Percentiles rank a stretch among this genome's conserved stretches.
Evolutionary conservation across 1,284 basidiomycete species (phyloP).

Genomic region (Salmacisia buchloeana): DNA sequence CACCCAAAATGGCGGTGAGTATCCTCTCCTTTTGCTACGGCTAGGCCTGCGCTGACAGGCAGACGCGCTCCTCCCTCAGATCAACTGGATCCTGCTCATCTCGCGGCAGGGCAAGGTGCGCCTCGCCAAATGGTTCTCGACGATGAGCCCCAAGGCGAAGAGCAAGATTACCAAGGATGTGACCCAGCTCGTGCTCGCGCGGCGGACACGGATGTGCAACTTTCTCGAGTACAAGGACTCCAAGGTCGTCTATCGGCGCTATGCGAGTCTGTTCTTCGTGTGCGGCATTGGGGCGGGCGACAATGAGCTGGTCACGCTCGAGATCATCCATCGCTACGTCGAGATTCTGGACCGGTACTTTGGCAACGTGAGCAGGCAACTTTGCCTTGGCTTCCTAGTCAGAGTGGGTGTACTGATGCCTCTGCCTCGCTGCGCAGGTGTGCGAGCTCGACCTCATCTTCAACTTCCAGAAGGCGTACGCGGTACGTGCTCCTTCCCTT

Average conservation of each 20-base stretch:
- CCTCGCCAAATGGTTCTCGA: conserved; percentile 97
- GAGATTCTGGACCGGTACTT: conserved; percentile 99
- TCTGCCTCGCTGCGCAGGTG: conserved; percentile 15
- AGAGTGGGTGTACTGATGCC: neutral
- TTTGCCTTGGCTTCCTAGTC: conserved; percentile 55
- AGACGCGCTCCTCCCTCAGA: conserved; percentile 37
- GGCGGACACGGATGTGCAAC: conserved; percentile 97
- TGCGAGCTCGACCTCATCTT: conserved; percentile 51
- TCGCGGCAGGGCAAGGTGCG: conserved; percentile 97
- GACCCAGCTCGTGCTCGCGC: conserved; percentile 91
- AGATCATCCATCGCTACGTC: conserved; percentile 97
- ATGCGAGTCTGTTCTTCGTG: conserved; percentile 97
- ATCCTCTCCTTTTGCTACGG: too few relatives aligned
- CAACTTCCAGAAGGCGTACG: conserved; percentile 50
- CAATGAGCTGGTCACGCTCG: conserved; percentile 86
- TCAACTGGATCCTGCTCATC: conserved; percentile 75
- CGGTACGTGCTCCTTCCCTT: conserved; percentile 18
- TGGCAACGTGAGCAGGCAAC: conserved; percentile 72
- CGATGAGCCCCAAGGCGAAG: conserved; percentile 87
- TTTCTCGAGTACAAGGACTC: conserved; percentile 87
- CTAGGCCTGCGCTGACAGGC: too few relatives aligned
- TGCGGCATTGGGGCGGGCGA: conserved; percentile 81
- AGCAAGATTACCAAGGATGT: conserved; percentile 99
- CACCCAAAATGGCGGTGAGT: too few relatives aligned
- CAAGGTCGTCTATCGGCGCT: conserved; percentile 87